phyloP scores from a whole-genome alignment of 768 basidiomycete species.

The Xanthoconium stramineum region DNA sequence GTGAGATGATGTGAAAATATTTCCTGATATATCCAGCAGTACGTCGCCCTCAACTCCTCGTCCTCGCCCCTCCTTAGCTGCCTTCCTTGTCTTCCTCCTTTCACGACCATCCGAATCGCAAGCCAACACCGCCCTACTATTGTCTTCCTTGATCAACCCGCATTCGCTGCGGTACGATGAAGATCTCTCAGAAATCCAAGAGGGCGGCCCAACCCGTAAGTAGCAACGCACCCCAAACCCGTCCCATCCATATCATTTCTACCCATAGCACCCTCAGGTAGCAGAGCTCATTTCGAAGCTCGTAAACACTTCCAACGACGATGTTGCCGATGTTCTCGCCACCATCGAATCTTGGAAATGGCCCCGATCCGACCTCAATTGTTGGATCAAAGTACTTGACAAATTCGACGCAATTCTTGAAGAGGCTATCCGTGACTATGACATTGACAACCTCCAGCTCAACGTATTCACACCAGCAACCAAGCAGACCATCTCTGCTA shows the following conservation, averaged over 20 bases:
- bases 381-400: conserved; percentile 95
- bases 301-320: conserved; percentile 60
- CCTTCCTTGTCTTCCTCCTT: conserved; percentile 13
- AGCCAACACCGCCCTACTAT: not conserved
- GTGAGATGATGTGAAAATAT: conserved; percentile 17
- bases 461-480: conserved; percentile 72
- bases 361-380: conserved; percentile 94
- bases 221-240: conserved; percentile 12
- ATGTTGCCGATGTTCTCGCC: conserved; percentile 64
- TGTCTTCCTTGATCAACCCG: conserved; percentile 26
- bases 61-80: not conserved
- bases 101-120: conserved; percentile 6
- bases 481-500: conserved; percentile 73
- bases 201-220: conserved; percentile 74
- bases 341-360: conserved; percentile 84
- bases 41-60: conserved; percentile 23
- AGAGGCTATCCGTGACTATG: conserved; percentile 77
- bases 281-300: conserved; percentile 76
- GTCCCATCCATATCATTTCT: conserved; percentile 9
- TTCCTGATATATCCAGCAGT: conserved; percentile 33
- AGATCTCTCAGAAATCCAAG: conserved; percentile 84
- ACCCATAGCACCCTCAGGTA: conserved; percentile 70
- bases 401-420: conserved; percentile 90
- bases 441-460: conserved; percentile 79
- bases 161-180: conserved; percentile 67